Percentiles rank a stretch among this genome's conserved stretches.
phyloP scores from a whole-genome alignment of 1,284 basidiomycete genomes.

The Psilocybe mexicana region DNA sequence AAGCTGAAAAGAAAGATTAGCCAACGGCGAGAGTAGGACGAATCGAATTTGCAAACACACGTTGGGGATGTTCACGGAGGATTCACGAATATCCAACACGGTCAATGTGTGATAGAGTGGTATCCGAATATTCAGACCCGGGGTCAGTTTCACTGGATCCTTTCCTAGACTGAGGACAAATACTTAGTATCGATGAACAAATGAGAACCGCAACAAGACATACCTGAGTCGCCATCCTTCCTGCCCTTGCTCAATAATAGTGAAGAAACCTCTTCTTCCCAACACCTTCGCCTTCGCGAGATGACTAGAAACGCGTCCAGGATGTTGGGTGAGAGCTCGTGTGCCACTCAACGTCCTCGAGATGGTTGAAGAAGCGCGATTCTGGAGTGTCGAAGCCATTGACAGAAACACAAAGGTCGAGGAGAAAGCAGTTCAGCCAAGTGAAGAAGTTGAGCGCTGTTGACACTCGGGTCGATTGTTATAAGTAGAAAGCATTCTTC shows the following conservation, averaged over 20 bases:
- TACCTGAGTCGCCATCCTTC: constrained; percentile 51
- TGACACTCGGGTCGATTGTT: no score
- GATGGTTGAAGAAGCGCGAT: neutral
- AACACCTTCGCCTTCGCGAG: neutral
- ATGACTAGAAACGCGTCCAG: neutral
- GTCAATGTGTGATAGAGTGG: constrained; percentile 46
- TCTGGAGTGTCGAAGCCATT: no score
- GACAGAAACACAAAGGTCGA: no score
- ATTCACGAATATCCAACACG: constrained; percentile 48
- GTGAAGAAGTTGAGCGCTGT: no score
- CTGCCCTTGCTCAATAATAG: constrained; percentile 50
- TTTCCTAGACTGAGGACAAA: constrained; percentile 38
- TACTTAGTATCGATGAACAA: no score
- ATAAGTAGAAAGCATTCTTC: no score
- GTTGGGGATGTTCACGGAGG: constrained; percentile 43
- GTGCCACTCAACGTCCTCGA: neutral
- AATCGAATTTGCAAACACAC: constrained; percentile 23
- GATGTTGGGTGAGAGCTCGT: neutral
- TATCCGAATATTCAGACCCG: constrained; percentile 46
- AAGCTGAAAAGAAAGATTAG: constrained; percentile 28
- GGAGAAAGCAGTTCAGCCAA: no score
- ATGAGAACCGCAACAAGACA: neutral
- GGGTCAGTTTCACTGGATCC: constrained; percentile 41
- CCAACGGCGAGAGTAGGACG: neutral
- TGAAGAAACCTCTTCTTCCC: constrained; percentile 33